Conservation (phyloP, 371 early-diverging fungal genomes). For the Fennellomyces sp. region DNA sequence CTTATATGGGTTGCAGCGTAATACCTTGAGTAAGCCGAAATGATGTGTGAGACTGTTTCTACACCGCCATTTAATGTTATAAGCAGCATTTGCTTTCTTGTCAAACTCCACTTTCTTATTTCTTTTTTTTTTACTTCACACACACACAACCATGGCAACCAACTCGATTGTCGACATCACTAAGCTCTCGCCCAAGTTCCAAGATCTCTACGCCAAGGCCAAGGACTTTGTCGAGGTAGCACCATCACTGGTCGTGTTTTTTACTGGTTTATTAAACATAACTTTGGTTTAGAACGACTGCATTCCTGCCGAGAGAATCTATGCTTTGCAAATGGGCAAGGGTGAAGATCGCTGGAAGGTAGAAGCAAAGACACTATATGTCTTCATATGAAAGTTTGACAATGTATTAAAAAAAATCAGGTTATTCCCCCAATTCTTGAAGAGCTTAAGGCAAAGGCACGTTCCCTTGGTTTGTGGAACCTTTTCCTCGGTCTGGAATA, state of each 20-base stretch:
- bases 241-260: neutral
- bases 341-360: slow-evolving; percentile 84
- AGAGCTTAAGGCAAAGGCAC: slow-evolving; percentile 85
- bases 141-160: slow-evolving; percentile 35
- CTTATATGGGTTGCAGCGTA: neutral
- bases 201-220: slow-evolving; percentile 69
- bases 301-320: slow-evolving; percentile 88
- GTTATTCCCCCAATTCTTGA: slow-evolving; percentile 84
- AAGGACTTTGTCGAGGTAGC: slow-evolving; percentile 80
- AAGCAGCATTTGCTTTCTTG: neutral
- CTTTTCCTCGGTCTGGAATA: slow-evolving; percentile 83
- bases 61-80: neutral
- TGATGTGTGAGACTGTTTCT: neutral
- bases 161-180: slow-evolving; percentile 44
- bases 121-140: slow-evolving; percentile 2
- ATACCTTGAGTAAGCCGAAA: neutral
- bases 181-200: slow-evolving; percentile 65
- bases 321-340: slow-evolving; percentile 71
- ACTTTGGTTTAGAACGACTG: slow-evolving; percentile 77
- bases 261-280: neutral
- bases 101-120: neutral
- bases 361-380: neutral
- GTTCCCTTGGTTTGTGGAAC: slow-evolving; percentile 95
- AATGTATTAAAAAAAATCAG: slow-evolving; percentile 27
- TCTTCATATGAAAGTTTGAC: neutral